Base-by-base conservation (phyloP, 2,329 filamentous ascomycete species). In the Aspergillus unguis region DNA sequence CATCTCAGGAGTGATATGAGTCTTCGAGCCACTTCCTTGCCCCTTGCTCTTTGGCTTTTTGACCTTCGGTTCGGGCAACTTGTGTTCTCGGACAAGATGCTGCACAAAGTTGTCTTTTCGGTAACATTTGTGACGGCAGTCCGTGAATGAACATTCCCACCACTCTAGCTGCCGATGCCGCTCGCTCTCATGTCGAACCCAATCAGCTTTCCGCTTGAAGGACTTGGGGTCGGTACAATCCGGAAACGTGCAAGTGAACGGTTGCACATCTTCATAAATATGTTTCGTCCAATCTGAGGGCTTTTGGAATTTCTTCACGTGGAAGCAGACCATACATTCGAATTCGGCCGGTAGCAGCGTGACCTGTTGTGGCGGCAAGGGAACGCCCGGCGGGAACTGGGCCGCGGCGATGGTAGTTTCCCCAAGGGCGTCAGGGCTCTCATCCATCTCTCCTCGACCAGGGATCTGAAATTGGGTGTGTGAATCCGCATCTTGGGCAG, bases 231-330 rank as follows among this genome's bases (percentile, higher is more conserved):
- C 90, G 6, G 82, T 81, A 66, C 92, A 96, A 46, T 84, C 80
- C 2, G 87, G 84, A 75, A 92, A 96, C 0, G 91, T 96, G 71
- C 92, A 96, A 3, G 90, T 95, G 62, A 96, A 96, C 0, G 92
- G 92, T 66, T 94, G 88, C 1, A 96, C 84, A 67, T 96, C 92
- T 71, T 96, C 92, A 62, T 95, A 90, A 1, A 96, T 89, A 65
- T 96, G 92, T 69, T 96, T 96, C 1, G 91, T 95, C 92, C 92
- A 96, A 71, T 96, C 92, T 0, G 91, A 96, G 11, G 91, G 92
- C 70, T 96, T 96, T 62, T 86, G 83, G 62, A 94, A 91, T 63
- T 85, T 90, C 77, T 94, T 95, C 48, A 85, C 81, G 61, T 86
- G 84, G 75, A 90, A 96, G 73, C 92, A 96, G 25, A 96, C 76